A percentile compares a stretch with the other conserved stretches of the same genome.
These are phyloP conservation scores for Penicillium hordei DNA, from an alignment of 2,329 filamentous ascomycete genomes.

Conservation along the genomic window DNA sequence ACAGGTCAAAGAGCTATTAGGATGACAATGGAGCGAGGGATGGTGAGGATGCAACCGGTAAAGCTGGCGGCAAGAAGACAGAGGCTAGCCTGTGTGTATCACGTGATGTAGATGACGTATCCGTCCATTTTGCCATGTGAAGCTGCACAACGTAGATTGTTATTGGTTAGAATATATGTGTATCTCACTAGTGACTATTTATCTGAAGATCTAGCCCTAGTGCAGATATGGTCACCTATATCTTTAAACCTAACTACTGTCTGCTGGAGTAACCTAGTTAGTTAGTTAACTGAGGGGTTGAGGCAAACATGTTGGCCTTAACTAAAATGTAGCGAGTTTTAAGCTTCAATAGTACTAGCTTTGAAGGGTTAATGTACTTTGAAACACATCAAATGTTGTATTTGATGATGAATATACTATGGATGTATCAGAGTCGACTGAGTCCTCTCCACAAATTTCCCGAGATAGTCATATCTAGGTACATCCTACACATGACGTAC, in stretches of 20 bases:
- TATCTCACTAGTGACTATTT: background rate
- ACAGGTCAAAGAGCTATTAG: constrained; percentile 9
- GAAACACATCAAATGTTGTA: background rate
- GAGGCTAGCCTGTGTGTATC: constrained; percentile 18
- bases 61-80: constrained; percentile 23
- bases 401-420: background rate
- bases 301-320: background rate
- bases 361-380: background rate
- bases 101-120: constrained; percentile 28
- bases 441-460: background rate
- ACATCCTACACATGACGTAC: constrained; percentile 3
- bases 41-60: constrained; percentile 27
- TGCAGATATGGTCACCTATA: background rate
- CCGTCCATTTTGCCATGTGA: constrained; percentile 5
- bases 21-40: constrained; percentile 24
- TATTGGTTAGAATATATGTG: background rate
- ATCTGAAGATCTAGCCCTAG: background rate
- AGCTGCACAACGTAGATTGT: background rate
- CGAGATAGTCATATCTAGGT: background rate
- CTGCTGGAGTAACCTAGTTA: background rate
- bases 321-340: background rate
- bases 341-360: background rate
- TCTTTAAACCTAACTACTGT: background rate
- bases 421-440: background rate
- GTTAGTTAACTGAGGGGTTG: background rate